phyloP scores from a whole-genome alignment of 2,329 filamentous ascomycete species.

The Bipolaris victoriae region DNA sequence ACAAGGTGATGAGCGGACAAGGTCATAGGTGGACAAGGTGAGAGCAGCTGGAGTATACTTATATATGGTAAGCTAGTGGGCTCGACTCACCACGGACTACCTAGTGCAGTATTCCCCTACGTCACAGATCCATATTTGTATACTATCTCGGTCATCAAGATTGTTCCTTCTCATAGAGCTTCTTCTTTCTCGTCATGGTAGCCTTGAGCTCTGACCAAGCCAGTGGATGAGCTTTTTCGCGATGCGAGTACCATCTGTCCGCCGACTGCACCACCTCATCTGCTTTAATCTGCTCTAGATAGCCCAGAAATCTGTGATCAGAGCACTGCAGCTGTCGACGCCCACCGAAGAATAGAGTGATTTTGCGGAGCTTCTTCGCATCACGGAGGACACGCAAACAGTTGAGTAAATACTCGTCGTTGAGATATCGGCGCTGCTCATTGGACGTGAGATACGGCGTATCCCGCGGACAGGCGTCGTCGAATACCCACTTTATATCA shows the following conservation, averaged over 20 bases:
- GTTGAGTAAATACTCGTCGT: conserved; percentile 55
- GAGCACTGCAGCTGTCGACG: conserved; percentile 41
- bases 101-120: too few relatives aligned
- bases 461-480: conserved; percentile 53
- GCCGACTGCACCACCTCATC: conserved; percentile 47
- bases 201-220: conserved; percentile 44
- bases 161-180: conserved; percentile 39
- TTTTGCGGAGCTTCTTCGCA: conserved; percentile 51
- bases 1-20: too few relatives aligned
- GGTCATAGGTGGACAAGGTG: too few relatives aligned
- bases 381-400: conserved; percentile 53
- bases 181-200: conserved; percentile 47
- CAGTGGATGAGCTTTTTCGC: conserved; percentile 42
- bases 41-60: too few relatives aligned
- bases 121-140: background rate
- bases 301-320: conserved; percentile 54
- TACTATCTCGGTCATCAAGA: background rate
- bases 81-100: too few relatives aligned
- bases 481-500: conserved; percentile 53
- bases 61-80: too few relatives aligned
- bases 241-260: conserved; percentile 21
- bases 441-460: conserved; percentile 47
- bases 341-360: conserved; percentile 54
- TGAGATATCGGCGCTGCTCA: conserved; percentile 56
- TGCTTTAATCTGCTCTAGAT: conserved; percentile 53